A percentile compares a stretch with the other conserved stretches of the same genome.
phyloP scores from a whole-genome alignment of 441 rosid genomes.

The Aquilaria agallochum region DNA sequence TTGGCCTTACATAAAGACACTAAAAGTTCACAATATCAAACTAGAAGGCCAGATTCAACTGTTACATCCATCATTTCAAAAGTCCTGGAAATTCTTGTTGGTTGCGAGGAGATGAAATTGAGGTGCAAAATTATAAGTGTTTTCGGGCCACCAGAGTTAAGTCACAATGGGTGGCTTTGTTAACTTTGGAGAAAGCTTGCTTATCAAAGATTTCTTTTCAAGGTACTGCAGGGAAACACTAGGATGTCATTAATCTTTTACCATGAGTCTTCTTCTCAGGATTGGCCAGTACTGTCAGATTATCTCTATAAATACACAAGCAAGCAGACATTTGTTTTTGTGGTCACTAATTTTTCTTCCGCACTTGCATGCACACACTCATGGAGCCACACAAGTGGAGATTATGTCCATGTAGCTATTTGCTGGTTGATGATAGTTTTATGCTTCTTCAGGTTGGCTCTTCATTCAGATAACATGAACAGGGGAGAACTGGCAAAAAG shows the following conservation, averaged over 20 bases:
- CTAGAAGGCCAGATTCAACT: conserved; percentile 46
- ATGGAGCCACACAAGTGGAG: background rate
- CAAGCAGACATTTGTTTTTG: no score
- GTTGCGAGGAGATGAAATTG: conserved; percentile 73
- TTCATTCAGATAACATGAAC: no score
- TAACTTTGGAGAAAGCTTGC: conserved; percentile 94
- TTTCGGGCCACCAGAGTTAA: conserved; percentile 63
- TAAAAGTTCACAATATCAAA: conserved; percentile 42
- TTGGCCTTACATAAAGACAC: conserved; percentile 60
- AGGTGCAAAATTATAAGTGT: conserved; percentile 33
- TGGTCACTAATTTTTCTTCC: no score
- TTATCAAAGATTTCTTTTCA: conserved; percentile 86
- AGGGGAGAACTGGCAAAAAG: no score
- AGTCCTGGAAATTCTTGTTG: conserved; percentile 76
- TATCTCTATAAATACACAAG: no score
- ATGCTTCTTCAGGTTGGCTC: no score
- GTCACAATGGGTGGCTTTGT: conserved; percentile 84
- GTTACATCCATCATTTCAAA: conserved; percentile 55
- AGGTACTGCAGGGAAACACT: conserved; percentile 42
- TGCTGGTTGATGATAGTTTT: background rate
- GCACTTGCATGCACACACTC: no score
- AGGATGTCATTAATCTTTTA: background rate
- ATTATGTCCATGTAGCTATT: conserved; percentile 11
- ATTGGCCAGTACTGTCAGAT: no score
- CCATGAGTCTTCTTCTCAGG: no score